phyloP scores from a whole-genome alignment of 495 filamentous ascomycete species.

The Talaromyces ruber region DNA sequence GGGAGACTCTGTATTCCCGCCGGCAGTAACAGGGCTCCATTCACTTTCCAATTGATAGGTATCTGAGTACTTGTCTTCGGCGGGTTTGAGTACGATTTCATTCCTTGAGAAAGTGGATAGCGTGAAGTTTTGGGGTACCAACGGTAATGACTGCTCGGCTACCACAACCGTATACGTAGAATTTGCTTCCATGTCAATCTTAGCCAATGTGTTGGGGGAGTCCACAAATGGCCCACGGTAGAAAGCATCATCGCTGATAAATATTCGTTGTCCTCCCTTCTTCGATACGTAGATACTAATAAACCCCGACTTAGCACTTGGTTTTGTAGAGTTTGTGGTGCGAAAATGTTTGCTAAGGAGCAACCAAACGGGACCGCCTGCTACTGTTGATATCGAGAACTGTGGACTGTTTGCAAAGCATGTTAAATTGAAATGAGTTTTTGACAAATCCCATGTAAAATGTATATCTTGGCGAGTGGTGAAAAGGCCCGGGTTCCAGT shows the following conservation, averaged over 20 bases:
- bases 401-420: conserved; percentile 79
- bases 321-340: conserved; percentile 17
- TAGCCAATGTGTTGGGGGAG: conserved; percentile 82
- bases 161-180: conserved; percentile 69
- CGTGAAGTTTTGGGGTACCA: conserved; percentile 67
- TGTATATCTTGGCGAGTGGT: conserved; percentile 74
- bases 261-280: conserved; percentile 62
- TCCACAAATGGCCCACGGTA: conserved; percentile 79
- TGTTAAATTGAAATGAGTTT: conserved; percentile 40
- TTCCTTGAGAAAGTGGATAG: conserved; percentile 66
- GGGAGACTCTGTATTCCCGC: conserved; percentile 70
- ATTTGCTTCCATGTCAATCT: conserved; percentile 52
- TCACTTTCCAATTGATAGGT: conserved; percentile 42
- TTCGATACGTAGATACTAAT: conserved; percentile 80
- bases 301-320: conserved; percentile 51
- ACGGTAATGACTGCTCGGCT: conserved; percentile 66
- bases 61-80: conserved; percentile 49
- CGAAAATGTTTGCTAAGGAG: conserved; percentile 78
- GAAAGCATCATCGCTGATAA: conserved; percentile 56
- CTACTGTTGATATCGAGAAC: conserved; percentile 54
- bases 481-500: conserved; percentile 93
- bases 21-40: conserved; percentile 75
- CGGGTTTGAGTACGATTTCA: conserved; percentile 49
- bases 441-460: conserved; percentile 74
- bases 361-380: conserved; percentile 65